These are phyloP conservation scores for Nicotiana rustica DNA, from an alignment of 305 asterid species.

Conservation along the genomic window DNA sequence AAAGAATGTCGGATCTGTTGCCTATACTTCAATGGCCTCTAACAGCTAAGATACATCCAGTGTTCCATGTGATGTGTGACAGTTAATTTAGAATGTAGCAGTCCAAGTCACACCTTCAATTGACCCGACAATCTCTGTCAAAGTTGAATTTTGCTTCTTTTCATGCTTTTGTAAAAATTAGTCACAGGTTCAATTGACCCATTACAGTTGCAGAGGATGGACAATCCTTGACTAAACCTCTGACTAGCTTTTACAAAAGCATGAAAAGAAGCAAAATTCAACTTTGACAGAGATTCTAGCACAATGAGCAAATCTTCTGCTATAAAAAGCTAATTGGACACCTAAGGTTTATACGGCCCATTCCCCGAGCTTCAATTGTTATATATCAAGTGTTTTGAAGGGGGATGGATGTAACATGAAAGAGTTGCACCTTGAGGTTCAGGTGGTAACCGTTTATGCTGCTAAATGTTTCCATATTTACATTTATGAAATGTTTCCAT, in stretches of 20 bases:
- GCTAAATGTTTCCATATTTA: neutral
- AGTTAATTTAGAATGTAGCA: neutral
- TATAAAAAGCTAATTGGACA: neutral
- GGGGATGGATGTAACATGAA: neutral
- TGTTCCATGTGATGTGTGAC: neutral
- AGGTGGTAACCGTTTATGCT: neutral
- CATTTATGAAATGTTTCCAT: neutral
- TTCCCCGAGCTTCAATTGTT: neutral
- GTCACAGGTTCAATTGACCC: neutral
- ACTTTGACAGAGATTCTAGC: neutral
- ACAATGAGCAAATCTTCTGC: neutral
- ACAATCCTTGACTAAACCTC: neutral
- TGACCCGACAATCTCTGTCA: neutral
- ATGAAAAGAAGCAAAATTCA: neutral
- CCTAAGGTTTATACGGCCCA: neutral
- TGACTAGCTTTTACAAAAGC: neutral
- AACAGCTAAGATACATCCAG: neutral
- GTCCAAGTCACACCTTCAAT: neutral
- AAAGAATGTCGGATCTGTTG: neutral
- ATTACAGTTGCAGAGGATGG: neutral
- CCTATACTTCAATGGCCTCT: conserved; percentile 1
- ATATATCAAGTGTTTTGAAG: neutral
- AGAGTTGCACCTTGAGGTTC: neutral
- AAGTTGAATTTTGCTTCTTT: neutral
- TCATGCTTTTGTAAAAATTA: neutral